These are phyloP conservation scores for Fusarium clavum DNA, from an alignment of 2,329 filamentous ascomycete genomes.

Conservation along the genomic window DNA sequence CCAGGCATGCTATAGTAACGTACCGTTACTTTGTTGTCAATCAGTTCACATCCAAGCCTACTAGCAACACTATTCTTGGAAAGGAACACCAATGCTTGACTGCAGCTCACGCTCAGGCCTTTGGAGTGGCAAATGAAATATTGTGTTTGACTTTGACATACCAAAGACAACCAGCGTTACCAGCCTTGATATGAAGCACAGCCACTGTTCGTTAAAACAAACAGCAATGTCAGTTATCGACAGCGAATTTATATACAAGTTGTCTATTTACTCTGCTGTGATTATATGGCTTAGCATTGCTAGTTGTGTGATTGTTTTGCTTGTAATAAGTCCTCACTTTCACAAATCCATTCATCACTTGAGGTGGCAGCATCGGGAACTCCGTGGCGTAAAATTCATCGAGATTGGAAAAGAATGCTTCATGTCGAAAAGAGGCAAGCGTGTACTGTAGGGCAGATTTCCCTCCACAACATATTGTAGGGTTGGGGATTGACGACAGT, in stretches of 20 bases:
- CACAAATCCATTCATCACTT: neutral
- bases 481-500: neutral
- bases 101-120: neutral
- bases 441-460: conserved; percentile 6
- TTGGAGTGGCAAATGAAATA: conserved; percentile 26
- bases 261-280: neutral
- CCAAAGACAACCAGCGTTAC: neutral
- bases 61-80: neutral
- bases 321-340: neutral
- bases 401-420: neutral
- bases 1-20: neutral
- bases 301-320: neutral
- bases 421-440: neutral
- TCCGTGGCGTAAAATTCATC: neutral
- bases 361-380: neutral
- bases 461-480: conserved; percentile 1
- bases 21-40: neutral
- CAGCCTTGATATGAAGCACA: neutral
- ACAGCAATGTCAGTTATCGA: neutral
- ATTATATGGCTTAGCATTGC: neutral
- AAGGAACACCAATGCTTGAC: neutral
- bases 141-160: neutral
- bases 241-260: neutral
- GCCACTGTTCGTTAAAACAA: neutral
- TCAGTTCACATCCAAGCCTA: neutral